Percentiles rank a stretch among this genome's conserved stretches.
phyloP scores from a whole-genome alignment of 441 rosid genomes.

The Gossypium davidsonii region DNA sequence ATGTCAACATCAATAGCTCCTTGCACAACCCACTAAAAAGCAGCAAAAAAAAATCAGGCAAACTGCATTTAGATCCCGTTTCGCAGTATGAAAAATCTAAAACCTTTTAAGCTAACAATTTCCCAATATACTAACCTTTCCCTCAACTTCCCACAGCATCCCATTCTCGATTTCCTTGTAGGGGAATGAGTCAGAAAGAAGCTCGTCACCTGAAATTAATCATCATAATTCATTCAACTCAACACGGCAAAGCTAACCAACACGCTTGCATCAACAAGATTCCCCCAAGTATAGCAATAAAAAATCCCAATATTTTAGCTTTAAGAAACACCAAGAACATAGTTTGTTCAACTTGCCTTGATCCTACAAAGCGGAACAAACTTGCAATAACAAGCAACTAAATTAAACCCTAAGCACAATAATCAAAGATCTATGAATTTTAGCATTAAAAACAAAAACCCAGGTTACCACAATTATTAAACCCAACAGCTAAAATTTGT shows the following conservation, averaged over 20 bases:
- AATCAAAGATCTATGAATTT: not conserved
- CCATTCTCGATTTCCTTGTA: conserved; percentile 79
- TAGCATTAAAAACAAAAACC: not conserved
- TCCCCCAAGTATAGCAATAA: not conserved
- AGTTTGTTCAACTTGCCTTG: not conserved
- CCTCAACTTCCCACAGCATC: conserved; percentile 81
- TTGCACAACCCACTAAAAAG: conserved; percentile 70
- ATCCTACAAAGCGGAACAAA: not conserved
- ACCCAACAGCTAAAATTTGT: not conserved
- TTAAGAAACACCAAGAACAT: not conserved
- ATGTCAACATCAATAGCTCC: conserved; percentile 75
- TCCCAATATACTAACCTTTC: conserved; percentile 47
- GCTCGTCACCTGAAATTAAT: conserved; percentile 72
- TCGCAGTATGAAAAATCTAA: not conserved
- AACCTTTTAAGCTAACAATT: not conserved
- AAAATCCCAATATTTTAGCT: not conserved
- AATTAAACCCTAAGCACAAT: not conserved
- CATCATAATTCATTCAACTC: not conserved
- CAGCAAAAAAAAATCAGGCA: conserved; percentile 4
- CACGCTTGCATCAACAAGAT: not conserved
- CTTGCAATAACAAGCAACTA: not conserved
- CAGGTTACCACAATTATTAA: no score
- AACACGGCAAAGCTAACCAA: not conserved
- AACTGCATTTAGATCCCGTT: not conserved
- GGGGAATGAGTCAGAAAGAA: conserved; percentile 85